phyloP scores from a whole-genome alignment of 257 asterid genomes.

The Penstemon davidsonii region DNA sequence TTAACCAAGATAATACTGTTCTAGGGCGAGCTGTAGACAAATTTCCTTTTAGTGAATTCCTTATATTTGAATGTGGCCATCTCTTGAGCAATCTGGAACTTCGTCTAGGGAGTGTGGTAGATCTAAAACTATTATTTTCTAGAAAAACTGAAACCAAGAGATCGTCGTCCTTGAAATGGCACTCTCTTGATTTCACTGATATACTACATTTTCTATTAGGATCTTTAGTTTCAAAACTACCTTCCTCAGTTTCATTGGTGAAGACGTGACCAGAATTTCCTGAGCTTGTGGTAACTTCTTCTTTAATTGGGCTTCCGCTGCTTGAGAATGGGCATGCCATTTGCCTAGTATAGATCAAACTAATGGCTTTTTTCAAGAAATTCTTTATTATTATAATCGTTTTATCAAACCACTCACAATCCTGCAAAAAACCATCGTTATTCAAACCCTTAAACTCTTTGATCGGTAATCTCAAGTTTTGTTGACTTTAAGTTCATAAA shows the following conservation, averaged over 20 bases:
- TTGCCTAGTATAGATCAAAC: too few relatives aligned
- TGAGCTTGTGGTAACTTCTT: too few relatives aligned
- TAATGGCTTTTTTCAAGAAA: neutral
- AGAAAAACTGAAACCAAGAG: conserved; percentile 51
- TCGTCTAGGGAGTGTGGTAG: conserved; percentile 33
- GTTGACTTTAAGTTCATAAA: neutral
- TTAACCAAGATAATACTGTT: conserved; percentile 62
- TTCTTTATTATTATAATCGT: neutral
- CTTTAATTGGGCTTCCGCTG: too few relatives aligned
- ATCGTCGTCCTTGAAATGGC: conserved; percentile 46
- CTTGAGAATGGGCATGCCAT: too few relatives aligned
- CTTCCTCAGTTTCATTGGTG: too few relatives aligned
- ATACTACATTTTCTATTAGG: neutral
- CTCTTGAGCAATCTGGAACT: conserved; percentile 40
- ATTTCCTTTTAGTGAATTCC: conserved; percentile 34
- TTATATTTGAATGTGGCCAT: conserved; percentile 31
- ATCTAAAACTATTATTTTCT: conserved; percentile 34
- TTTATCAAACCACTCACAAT: neutral
- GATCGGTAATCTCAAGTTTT: neutral
- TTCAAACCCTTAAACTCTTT: conserved; percentile 1
- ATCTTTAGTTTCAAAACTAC: too few relatives aligned
- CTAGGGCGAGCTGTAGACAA: conserved; percentile 42
- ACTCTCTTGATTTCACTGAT: conserved; percentile 32
- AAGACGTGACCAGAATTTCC: too few relatives aligned
- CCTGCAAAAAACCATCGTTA: neutral